Base-by-base conservation (phyloP, 2,329 filamentous ascomycete genomes). In the Ceratocystis smalleyi region DNA sequence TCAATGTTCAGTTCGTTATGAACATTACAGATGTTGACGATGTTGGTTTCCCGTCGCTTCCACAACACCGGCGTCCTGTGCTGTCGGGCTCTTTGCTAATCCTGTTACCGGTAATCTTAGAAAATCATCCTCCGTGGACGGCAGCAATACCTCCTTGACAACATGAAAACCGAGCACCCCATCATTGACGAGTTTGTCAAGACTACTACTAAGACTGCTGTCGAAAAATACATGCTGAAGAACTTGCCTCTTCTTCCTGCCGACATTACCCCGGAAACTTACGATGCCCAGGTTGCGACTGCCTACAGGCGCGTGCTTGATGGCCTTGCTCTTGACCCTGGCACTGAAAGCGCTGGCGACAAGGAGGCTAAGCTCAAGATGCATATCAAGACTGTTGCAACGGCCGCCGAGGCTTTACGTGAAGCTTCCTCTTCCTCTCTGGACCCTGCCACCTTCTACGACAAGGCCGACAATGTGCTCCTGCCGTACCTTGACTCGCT, bases 1-100 rank as follows among this genome's bases (percentile, higher is more conserved):
- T 88, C 73, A 78, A 90, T 51, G 83, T 96, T 69, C 83, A 85
- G 67, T 95, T 95, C 75, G 88, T 95, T 68, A 94, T 95, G 86
- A 95, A 95, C 75, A 90, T 94, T 68, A 95, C 91, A 32, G 91
- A 92, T 70, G 81, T 92, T 47, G 87, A 91, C 69, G 85, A 88
- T 84, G 70, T 68, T 71, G 47, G 62, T 55, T 59, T 30, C 19
- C 43, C 49, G 24, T 17, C 51, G 19, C 24, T 30, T 5, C n/a
- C 6, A 24, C 43, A 12, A 32, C 3, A 8, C n/a, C n/a, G 8
- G 47, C 4, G 19, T 49, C 5, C 6, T 19, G 47, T 49, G 8
- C 6, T 51, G 24, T 35, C 60, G 17, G 35, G 7, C 51, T 32
- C 45, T 32, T 40, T 40, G 45, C 45, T 62, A 62, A 62, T 30